Percentiles rank a stretch among this genome's conserved stretches.
phyloP scores from a whole-genome alignment of 345 rosid genomes.

The Hirschfeldia incana region DNA sequence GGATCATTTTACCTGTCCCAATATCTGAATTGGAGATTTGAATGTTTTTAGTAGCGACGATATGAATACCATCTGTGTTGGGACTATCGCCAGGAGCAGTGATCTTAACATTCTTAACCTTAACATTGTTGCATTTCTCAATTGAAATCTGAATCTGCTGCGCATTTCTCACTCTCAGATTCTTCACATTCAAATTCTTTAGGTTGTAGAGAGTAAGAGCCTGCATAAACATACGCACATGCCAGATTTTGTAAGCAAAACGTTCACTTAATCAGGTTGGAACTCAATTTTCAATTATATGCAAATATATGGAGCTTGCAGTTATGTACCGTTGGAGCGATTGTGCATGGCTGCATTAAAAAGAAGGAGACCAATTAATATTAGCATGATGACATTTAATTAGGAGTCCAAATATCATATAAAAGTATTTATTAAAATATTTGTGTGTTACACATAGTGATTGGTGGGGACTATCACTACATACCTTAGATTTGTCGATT shows the following conservation, averaged over 20 bases:
- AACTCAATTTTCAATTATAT: constrained; percentile 34
- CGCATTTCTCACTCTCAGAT: constrained; percentile 60
- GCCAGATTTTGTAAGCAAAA: constrained; percentile 42
- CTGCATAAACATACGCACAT: constrained; percentile 38
- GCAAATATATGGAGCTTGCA: background rate
- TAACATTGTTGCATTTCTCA: constrained; percentile 50
- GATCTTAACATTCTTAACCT: constrained; percentile 47
- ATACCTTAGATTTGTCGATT: constrained; percentile 61
- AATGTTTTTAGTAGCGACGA: constrained; percentile 54
- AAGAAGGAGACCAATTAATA: background rate
- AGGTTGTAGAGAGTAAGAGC: constrained; percentile 65
- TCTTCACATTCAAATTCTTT: constrained; percentile 49
- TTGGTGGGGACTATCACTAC: background rate
- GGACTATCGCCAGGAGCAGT: constrained; percentile 70
- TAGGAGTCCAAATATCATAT: background rate
- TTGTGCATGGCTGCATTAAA: constrained; percentile 75
- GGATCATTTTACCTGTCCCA: constrained; percentile 65
- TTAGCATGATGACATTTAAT: background rate
- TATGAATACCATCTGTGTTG: constrained; percentile 92
- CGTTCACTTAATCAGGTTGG: constrained; percentile 45
- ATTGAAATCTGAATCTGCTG: constrained; percentile 81
- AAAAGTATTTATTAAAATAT: background rate
- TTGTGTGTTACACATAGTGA: background rate
- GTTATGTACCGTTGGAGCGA: constrained; percentile 76
- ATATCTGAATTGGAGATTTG: constrained; percentile 46